Evolutionary conservation across 441 rosid species (phyloP), one percentile per base, ranked within the genome.

Genomic region (Sinapis alba): DNA sequence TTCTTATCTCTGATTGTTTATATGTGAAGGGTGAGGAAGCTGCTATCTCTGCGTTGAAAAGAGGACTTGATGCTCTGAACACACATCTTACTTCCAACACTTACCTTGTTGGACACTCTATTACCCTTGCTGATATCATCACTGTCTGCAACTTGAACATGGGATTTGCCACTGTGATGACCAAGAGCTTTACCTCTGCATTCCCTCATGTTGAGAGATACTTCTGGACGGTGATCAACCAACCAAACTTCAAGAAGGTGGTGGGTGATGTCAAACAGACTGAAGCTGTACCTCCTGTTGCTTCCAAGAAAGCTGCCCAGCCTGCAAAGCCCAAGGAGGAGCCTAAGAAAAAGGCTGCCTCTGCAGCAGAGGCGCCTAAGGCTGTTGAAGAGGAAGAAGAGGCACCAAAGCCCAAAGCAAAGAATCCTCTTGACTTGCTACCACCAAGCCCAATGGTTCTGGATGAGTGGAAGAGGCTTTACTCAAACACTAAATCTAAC

Each of bases 1-100:
- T 36, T 53, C 78, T 73, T 32, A 73, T 30, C 63, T 41, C 2
- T 65, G 59, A 28, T 26, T 65, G 19, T 47, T 69, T 18, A 38
- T 47, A 11, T 6, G 3, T 16, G 9, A 5, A 45, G 53, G 53
- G 19, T 45, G 53, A 45, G 53, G 53, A 45, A 45, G 53, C 53
- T 6, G 53, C 53, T 6, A 45, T 45, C 19, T 45, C 53, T n/a
- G 51, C 51, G 18, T 43, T 43, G 51, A 43, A 43, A 43, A 43
- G 51, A 43, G 51, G 7, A 43, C 51, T 43, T n/a, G 51, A 43
- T 13, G 51, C 51, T 2, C 18, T 43, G 2, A 43, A 43, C 51
- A 43, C 51, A 5, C 51, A 43, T n/a, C 51, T 43, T 18, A 6
- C 51, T 43, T 43, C 51, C 18, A 43, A n/a, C 51, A 43, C 51